Percentiles rank a stretch among this genome's conserved stretches.
Evolutionary conservation across 768 basidiomycete species (phyloP).

Genomic region (Leccinellum rugosiceps): DNA sequence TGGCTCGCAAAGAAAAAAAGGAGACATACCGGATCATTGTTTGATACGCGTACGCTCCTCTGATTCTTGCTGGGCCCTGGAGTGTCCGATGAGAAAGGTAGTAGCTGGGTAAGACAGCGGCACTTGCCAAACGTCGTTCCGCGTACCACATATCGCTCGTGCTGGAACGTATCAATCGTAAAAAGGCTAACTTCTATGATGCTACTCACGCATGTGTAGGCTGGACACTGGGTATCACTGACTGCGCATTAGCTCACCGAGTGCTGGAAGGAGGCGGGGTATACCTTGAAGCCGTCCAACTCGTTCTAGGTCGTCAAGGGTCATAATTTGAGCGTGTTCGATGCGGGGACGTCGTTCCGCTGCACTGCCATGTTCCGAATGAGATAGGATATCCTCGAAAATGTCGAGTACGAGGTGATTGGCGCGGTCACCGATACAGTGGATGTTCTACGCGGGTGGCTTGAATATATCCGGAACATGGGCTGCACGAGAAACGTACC

Average conservation of each 20-base stretch:
- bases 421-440: constrained; percentile 86
- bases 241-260: neutral
- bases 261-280: constrained; percentile 14
- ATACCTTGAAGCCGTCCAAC: constrained; percentile 71
- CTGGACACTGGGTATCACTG: constrained; percentile 89
- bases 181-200: neutral
- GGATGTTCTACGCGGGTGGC: constrained; percentile 62
- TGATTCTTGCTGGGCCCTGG: constrained; percentile 77
- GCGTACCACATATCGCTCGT: constrained; percentile 94
- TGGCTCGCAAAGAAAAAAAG: neutral
- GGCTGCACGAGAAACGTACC: constrained; percentile 42
- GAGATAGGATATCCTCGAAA: constrained; percentile 60
- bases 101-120: constrained; percentile 1
- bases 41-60: constrained; percentile 88
- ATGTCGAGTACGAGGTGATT: constrained; percentile 82
- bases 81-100: neutral
- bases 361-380: constrained; percentile 20
- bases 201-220: constrained; percentile 83
- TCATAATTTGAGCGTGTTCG: constrained; percentile 92
- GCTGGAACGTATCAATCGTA: constrained; percentile 33
- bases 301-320: constrained; percentile 62
- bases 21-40: constrained; percentile 60
- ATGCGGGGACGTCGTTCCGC: constrained; percentile 68
- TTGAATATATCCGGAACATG: neutral
- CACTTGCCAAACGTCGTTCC: constrained; percentile 64